Conservation (phyloP, 2,329 filamentous ascomycete genomes). For the Dactylonectria estremocensis region DNA sequence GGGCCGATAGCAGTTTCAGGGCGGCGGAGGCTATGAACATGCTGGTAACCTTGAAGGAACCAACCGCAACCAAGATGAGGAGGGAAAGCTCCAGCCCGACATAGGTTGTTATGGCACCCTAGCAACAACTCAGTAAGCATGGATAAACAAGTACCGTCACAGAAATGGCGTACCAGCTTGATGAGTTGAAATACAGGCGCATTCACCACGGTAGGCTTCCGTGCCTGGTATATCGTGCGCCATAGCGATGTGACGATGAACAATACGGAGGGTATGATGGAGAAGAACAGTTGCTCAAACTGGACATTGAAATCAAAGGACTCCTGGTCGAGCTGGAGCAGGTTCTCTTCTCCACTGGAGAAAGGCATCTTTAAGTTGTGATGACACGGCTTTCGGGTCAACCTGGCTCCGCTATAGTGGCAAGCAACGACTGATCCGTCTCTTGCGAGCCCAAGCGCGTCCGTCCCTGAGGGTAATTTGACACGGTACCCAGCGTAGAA, state of each 20-base stretch:
- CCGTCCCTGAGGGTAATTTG: too few relatives aligned
- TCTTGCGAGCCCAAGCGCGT: too few relatives aligned
- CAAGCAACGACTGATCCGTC: neutral
- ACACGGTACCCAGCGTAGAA: too few relatives aligned
- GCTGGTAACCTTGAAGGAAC: slow-evolving; percentile 18
- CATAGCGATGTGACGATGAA: slow-evolving; percentile 28
- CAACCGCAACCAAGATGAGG: slow-evolving; percentile 22
- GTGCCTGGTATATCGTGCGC: slow-evolving; percentile 21
- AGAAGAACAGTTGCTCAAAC: slow-evolving; percentile 27
- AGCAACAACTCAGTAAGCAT: neutral
- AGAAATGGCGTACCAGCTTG: slow-evolving; percentile 12
- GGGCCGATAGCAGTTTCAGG: slow-evolving; percentile 17
- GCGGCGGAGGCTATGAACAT: slow-evolving; percentile 20
- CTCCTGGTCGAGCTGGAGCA: slow-evolving; percentile 21
- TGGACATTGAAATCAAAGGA: slow-evolving; percentile 27
- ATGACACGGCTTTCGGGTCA: neutral
- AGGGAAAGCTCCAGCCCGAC: slow-evolving; percentile 25
- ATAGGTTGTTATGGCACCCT: slow-evolving; percentile 20
- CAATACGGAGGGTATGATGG: slow-evolving; percentile 21
- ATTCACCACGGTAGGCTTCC: slow-evolving; percentile 27
- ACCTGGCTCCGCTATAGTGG: neutral
- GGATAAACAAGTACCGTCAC: too few relatives aligned
- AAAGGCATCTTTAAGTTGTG: slow-evolving; percentile 13
- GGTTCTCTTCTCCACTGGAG: slow-evolving; percentile 11
- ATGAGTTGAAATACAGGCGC: slow-evolving; percentile 25